A percentile compares a stretch with the other conserved stretches of the same genome.
Evolutionary conservation across 768 basidiomycete species (phyloP).

Genomic region (Agaricus subrufescens): DNA sequence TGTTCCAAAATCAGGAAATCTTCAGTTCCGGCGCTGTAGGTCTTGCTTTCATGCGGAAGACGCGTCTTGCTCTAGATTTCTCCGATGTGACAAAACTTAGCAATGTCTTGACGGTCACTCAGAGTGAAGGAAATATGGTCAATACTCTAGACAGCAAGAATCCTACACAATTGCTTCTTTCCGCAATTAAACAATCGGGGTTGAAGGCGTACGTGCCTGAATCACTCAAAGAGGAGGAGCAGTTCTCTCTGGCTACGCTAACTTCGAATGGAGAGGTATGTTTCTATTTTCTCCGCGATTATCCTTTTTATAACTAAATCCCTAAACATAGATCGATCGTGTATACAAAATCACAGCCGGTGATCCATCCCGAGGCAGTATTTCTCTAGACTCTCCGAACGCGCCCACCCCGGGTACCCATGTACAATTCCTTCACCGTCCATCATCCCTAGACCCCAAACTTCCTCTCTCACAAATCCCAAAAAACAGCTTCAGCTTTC

Average conservation of each 20-base stretch:
- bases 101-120: constrained; percentile 45
- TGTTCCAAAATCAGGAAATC: constrained; percentile 54
- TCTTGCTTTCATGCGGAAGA: constrained; percentile 34
- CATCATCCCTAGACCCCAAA: constrained; percentile 17
- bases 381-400: constrained; percentile 51
- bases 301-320: neutral
- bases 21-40: constrained; percentile 68
- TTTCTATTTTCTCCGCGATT: neutral
- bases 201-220: constrained; percentile 13
- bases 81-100: constrained; percentile 41
- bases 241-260: constrained; percentile 51
- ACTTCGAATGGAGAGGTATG: constrained; percentile 24
- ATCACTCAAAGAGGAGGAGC: constrained; percentile 47
- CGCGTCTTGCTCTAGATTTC: constrained; percentile 23
- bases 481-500: constrained; percentile 9
- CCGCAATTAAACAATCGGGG: constrained; percentile 39
- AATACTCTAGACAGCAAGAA: constrained; percentile 51
- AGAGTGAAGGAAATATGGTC: constrained; percentile 71
- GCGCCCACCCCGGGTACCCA: constrained; percentile 46
- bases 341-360: constrained; percentile 63
- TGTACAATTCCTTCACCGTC: constrained; percentile 46
- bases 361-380: constrained; percentile 61
- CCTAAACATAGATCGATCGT: constrained; percentile 30
- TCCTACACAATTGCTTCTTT: constrained; percentile 57
- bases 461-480: neutral